These are phyloP conservation scores for Gossypium trilobum DNA, from an alignment of 441 rosid species.

Conservation along the genomic window DNA sequence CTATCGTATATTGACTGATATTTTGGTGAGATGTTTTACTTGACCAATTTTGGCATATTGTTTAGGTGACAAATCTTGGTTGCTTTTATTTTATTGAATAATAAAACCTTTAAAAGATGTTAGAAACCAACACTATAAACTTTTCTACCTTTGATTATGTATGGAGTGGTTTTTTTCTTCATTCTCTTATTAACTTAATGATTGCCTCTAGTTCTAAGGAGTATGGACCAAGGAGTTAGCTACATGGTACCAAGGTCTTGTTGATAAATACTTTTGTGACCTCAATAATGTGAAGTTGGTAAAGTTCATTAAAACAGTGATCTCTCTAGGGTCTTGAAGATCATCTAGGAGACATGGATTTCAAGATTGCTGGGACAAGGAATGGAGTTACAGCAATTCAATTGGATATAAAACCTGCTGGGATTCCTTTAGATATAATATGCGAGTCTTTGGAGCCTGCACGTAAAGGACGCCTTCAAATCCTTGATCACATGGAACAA, in stretches of 20 bases:
- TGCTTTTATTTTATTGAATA: background rate
- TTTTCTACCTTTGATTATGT: background rate
- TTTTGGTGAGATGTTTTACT: constrained; percentile 54
- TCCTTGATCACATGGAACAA: constrained; percentile 78
- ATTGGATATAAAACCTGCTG: constrained; percentile 95
- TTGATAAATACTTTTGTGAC: background rate
- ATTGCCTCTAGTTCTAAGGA: background rate
- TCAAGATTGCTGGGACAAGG: constrained; percentile 89
- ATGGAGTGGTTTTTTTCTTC: background rate
- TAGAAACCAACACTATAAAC: background rate
- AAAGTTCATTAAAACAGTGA: constrained; percentile 16
- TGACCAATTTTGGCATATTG: background rate
- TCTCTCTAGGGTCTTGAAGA: constrained; percentile 80
- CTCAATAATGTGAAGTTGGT: constrained; percentile 8
- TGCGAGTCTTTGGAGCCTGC: constrained; percentile 85
- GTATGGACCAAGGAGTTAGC: background rate
- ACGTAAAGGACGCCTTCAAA: constrained; percentile 76
- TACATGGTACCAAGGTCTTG: background rate
- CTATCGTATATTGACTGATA: constrained; percentile 80
- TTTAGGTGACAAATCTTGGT: background rate
- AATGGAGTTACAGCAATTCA: constrained; percentile 86
- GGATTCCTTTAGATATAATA: constrained; percentile 85
- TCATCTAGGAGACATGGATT: constrained; percentile 97
- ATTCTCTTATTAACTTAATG: background rate
- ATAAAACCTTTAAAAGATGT: background rate